phyloP scores from a whole-genome alignment of 495 filamentous ascomycete species.

The Pseudotulostoma volvatum region DNA sequence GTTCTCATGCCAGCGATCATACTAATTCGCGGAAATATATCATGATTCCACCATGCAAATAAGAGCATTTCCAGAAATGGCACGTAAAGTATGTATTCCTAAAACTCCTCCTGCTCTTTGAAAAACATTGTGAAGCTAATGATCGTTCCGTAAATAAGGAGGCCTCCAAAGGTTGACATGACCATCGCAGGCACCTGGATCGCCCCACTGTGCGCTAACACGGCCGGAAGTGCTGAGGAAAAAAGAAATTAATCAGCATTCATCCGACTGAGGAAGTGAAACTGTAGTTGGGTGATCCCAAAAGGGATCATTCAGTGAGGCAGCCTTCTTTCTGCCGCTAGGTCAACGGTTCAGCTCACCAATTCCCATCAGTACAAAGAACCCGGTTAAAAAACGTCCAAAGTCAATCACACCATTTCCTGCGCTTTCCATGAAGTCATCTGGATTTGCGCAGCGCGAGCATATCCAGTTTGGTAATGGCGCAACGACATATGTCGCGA shows the following conservation, averaged over 20 bases:
- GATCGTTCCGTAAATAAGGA: conserved; percentile 94
- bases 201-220: conserved; percentile 69
- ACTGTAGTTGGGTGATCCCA: too few relatives aligned
- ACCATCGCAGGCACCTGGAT: conserved; percentile 77
- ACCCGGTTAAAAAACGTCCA: conserved; percentile 86
- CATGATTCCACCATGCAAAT: too few relatives aligned
- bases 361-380: conserved; percentile 94
- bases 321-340: too few relatives aligned
- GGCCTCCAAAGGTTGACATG: conserved; percentile 84
- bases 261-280: background rate
- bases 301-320: too few relatives aligned
- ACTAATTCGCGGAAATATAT: too few relatives aligned
- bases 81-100: too few relatives aligned
- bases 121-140: conserved; percentile 98
- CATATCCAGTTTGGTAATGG: conserved; percentile 95
- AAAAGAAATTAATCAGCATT: conserved; percentile 1
- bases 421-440: conserved; percentile 86
- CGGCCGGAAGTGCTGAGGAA: conserved; percentile 62
- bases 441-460: conserved; percentile 69
- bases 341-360: conserved; percentile 61
- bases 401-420: conserved; percentile 75
- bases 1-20: too few relatives aligned
- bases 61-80: too few relatives aligned
- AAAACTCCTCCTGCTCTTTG: conserved; percentile 85
- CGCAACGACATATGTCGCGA: conserved; percentile 86